These are phyloP conservation scores for Ophiocordyceps camponoti-saundersi DNA, from an alignment of 2,329 filamentous ascomycete genomes.

Conservation along the genomic window DNA sequence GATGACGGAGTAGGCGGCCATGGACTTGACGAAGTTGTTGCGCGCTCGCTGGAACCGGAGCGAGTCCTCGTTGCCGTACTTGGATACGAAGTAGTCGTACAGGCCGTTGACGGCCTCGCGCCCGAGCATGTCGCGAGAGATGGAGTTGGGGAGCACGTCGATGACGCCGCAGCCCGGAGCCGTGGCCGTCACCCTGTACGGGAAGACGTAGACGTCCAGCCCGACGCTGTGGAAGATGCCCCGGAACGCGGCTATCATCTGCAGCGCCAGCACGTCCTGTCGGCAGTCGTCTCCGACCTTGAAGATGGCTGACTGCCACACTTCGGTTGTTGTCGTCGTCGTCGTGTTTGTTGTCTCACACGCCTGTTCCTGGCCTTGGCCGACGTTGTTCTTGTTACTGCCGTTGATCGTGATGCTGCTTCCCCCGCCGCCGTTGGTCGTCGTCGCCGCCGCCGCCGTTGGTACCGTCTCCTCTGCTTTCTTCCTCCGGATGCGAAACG, in stretches of 20 bases:
- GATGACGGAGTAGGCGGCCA: slow-evolving; percentile 97
- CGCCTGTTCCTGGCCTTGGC: slow-evolving; percentile 25
- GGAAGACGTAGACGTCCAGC: slow-evolving; percentile 91
- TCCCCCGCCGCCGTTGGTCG: background rate
- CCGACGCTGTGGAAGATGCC: slow-evolving; percentile 93
- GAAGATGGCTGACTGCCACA: slow-evolving; percentile 99
- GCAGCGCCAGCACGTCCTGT: slow-evolving; percentile 87
- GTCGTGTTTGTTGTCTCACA: too few species aligned
- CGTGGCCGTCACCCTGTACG: slow-evolving; percentile 92
- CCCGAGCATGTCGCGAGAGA: slow-evolving; percentile 96
- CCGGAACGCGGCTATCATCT: slow-evolving; percentile 95
- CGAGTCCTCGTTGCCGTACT: slow-evolving; percentile 93
- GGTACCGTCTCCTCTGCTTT: slow-evolving; percentile 22
- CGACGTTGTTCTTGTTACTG: slow-evolving; percentile 9
- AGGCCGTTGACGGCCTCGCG: slow-evolving; percentile 95
- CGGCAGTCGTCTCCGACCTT: slow-evolving; percentile 98
- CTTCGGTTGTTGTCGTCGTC: slow-evolving; percentile 77
- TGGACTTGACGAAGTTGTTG: slow-evolving; percentile 96
- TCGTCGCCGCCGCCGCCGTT: background rate
- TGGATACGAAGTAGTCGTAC: slow-evolving; percentile 95
- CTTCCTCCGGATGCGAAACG: slow-evolving; percentile 86
- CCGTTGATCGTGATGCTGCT: slow-evolving; percentile 3
- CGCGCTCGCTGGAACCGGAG: slow-evolving; percentile 88
- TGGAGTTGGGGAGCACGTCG: slow-evolving; percentile 92
- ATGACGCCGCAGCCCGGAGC: slow-evolving; percentile 96